Base-by-base conservation (phyloP, 1,139 yeast species). In the Suhomyces yuchorum region DNA sequence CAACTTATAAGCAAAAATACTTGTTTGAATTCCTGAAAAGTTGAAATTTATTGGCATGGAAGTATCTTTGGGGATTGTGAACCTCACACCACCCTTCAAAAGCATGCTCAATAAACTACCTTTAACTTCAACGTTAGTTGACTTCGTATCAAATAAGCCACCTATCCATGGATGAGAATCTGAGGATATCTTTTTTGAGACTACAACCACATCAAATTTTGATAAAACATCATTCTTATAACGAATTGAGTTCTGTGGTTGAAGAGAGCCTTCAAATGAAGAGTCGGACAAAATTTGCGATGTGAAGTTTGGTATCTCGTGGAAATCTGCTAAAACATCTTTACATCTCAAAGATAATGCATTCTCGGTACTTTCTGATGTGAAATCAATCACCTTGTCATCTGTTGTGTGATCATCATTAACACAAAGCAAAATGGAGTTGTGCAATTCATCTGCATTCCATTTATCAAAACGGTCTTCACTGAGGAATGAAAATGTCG, bases 1-100 rank as follows among this genome's bases (percentile, higher is more conserved):
- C 17, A 84, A 59, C 20, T 67, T 72, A 58, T 82, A 85, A 0
- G 86, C 82, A 23, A 85, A 61, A 8, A 87, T 59, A 59, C 90
- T 83, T 47, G 84, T 81, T 81, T 85, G 80, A 0, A 84, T 80
- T 3, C 81, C 77, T 1, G 80, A 77, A 22, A 84, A 67, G 6
- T 76, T 67, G 20, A 86, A 62, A 50, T 77, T 80, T 1, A 75
- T 69, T 22, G 75, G 63, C 7, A 81, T 60, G 5, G 84, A 77
- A n/a, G 79, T 61, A 37, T 70, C 64, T 1, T 71, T 60, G 0
- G 84, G 80, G 1, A 84, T 52, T 0, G 75, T 63, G 1, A 74
- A 54, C 43, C 70, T 71, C 7, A 66, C 66, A 2, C 76, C 77
- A 19, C 66, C 57, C 4, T 67, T 57, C 8, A 23, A 23, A 18